Base-by-base conservation (phyloP, 306 rosid species). In the Gastrolobium villosum region DNA sequence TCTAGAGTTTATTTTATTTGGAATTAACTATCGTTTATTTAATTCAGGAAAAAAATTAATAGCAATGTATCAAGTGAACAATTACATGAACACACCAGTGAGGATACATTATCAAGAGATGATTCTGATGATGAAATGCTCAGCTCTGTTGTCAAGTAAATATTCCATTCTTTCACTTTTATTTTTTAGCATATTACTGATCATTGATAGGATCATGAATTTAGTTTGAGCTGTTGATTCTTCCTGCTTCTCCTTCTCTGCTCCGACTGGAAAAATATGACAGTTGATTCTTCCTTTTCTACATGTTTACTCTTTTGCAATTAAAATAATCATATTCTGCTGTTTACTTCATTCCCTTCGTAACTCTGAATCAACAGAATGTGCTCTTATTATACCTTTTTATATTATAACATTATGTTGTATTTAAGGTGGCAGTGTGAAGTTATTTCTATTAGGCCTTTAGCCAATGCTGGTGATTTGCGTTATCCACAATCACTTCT, bases 111-210 rank as follows among this genome's bases (percentile, higher is more conserved):
- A 40, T 37, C 79, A 11, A 85, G 74, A 60, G 76, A 89, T 49
- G 83, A 59, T 70, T 82, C 88, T 13, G 90, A 81, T 61, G 80
- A 86, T 61, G 92, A 86, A 66, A 75, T 82, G 74, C 83, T 86
- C 81, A 74, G 78, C 79, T 82, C 92, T 61, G 76, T 79, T 45
- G 72, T 71, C 62, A 86, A 82, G 96, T 89, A 89, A 89, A 40
- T 70, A 65, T 81, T 45, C 70, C 68, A 44, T 50, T 46, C 62
- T 50, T 57, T 40, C 28, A n/a, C 72, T 76, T 79, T 26, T 60
- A n/a, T 65, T 68, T 56, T 59, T 37, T 46, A 48, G 50, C 15
- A 60, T 72, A 46, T 54, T 30, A 46, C 45, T 65, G 73, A 69
- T 48, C 32, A n/a, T 34, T 59, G 81, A 56, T 54, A 6, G 66